Conservation (phyloP, 768 basidiomycete genomes). For the Amanita phalloides region DNA sequence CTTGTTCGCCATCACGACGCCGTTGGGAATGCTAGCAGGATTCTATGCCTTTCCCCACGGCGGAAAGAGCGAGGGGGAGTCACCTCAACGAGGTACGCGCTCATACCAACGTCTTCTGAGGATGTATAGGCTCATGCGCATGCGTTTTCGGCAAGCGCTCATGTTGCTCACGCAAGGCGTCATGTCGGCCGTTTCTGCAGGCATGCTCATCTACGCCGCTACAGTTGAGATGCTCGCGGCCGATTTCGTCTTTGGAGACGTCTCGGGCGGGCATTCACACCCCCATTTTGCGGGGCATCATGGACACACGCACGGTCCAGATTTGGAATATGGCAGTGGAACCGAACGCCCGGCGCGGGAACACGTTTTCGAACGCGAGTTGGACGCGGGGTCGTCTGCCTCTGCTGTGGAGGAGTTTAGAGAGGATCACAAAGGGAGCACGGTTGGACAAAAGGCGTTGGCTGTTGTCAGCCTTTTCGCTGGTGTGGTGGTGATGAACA, state of each 20-base stretch:
- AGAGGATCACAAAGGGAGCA: slow-evolving; percentile 9
- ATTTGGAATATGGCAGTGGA: neutral
- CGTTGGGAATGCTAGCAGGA: slow-evolving; percentile 54
- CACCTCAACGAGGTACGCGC: slow-evolving; percentile 10
- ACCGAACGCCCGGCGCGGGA: neutral
- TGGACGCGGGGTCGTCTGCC: neutral
- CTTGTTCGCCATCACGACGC: slow-evolving; percentile 68
- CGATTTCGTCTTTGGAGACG: slow-evolving; percentile 72
- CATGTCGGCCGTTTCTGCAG: slow-evolving; percentile 75
- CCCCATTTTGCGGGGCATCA: slow-evolving; percentile 14
- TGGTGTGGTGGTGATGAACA: slow-evolving; percentile 57
- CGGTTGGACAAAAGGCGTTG: slow-evolving; percentile 31
- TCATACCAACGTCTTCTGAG: neutral
- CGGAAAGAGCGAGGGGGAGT: slow-evolving; percentile 17
- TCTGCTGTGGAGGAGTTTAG: neutral
- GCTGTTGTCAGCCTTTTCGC: slow-evolving; percentile 50
- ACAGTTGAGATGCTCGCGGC: slow-evolving; percentile 84
- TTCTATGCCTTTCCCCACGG: slow-evolving; percentile 30
- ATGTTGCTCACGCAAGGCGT: slow-evolving; percentile 55
- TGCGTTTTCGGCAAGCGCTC: slow-evolving; percentile 19
- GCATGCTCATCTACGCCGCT: slow-evolving; percentile 75
- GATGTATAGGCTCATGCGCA: neutral
- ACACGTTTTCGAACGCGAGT: neutral
- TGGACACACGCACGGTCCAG: neutral
- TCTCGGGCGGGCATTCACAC: slow-evolving; percentile 23